Percentiles rank a stretch among this genome's conserved stretches.
Conservation (phyloP, 2,329 filamentous ascomycete species). For the Kalaharituber pfeilii region DNA sequence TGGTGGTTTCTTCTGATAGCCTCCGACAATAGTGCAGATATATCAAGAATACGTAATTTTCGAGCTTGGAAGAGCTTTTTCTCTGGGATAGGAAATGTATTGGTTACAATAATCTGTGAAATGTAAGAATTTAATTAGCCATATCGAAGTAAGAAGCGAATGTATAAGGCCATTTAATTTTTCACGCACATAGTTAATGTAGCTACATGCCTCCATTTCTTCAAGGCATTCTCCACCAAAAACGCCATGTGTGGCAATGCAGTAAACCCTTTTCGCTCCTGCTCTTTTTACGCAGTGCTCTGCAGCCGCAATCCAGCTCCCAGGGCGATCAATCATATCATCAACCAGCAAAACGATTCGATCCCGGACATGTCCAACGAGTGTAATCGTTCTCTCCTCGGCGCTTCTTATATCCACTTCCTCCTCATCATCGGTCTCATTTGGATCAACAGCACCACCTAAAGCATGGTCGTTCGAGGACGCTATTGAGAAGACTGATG, state of each 20-base stretch:
- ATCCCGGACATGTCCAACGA: conserved; percentile 86
- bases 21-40: conserved; percentile 75
- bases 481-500: conserved; percentile 58
- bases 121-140: neutral
- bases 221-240: conserved; percentile 81
- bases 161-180: conserved; percentile 23
- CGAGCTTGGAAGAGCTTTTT: conserved; percentile 51
- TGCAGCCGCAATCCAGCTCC: conserved; percentile 91
- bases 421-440: conserved; percentile 83
- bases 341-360: conserved; percentile 87
- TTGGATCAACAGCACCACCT: conserved; percentile 69
- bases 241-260: conserved; percentile 89
- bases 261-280: conserved; percentile 82
- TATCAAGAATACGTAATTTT: conserved; percentile 78
- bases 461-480: conserved; percentile 58
- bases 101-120: conserved; percentile 65
- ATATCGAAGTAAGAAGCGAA: neutral
- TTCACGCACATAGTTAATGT: conserved; percentile 46
- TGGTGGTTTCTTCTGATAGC: conserved; percentile 93
- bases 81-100: conserved; percentile 81
- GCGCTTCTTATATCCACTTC: conserved; percentile 65
- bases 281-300: conserved; percentile 93
- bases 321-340: conserved; percentile 97
- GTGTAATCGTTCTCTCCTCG: conserved; percentile 79
- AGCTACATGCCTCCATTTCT: conserved; percentile 79